phyloP scores from a whole-genome alignment of 306 rosid genomes.

The Herpetospermum pedunculosum region DNA sequence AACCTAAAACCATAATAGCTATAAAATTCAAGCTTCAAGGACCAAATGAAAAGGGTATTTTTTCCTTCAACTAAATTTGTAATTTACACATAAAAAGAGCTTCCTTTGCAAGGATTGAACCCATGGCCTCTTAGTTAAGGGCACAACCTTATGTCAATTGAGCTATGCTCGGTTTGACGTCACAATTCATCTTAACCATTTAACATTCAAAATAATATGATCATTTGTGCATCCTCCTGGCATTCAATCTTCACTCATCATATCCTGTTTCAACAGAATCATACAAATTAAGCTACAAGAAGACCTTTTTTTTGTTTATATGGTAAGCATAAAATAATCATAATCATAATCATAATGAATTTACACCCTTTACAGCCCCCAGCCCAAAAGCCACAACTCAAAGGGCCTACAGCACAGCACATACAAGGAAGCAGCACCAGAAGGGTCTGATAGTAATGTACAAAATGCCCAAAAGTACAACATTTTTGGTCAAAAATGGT shows the following conservation, averaged over 20 bases:
- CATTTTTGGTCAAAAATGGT: background rate
- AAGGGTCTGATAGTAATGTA: background rate
- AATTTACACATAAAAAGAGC: no score
- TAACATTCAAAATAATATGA: no score
- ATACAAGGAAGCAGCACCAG: background rate
- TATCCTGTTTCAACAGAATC: background rate
- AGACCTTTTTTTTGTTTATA: background rate
- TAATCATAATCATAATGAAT: background rate
- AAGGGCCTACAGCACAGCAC: background rate
- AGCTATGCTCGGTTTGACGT: no score
- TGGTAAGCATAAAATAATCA: background rate
- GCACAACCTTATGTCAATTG: no score
- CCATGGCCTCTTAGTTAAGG: no score
- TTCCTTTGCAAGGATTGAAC: no score
- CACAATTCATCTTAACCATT: no score
- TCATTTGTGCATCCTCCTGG: background rate
- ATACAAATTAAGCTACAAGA: background rate
- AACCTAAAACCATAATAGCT: no score
- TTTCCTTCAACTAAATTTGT: no score
- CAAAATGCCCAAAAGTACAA: background rate
- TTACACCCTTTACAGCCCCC: conserved; percentile 2
- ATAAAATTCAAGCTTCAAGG: no score
- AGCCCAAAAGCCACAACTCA: background rate
- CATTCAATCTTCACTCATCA: background rate
- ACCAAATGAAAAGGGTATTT: no score